These are phyloP conservation scores for Diaporthe nobilis DNA, from an alignment of 2,329 filamentous ascomycete species.

Conservation along the genomic window DNA sequence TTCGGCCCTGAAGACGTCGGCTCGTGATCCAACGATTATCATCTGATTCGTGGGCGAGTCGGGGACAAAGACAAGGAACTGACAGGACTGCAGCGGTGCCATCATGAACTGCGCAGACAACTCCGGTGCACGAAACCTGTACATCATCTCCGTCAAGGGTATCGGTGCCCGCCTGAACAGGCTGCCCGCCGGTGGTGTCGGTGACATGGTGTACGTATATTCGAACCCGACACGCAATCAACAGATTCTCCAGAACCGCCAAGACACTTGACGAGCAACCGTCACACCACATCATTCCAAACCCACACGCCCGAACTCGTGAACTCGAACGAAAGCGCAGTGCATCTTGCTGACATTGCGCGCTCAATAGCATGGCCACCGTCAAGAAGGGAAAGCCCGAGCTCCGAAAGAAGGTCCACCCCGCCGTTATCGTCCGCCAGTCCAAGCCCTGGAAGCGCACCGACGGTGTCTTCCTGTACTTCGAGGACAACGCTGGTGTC, in stretches of 20 bases:
- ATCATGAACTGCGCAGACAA: slow-evolving; percentile 99
- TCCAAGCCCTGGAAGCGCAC: slow-evolving; percentile 99
- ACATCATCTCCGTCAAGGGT: slow-evolving; percentile 99
- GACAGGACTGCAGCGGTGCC: slow-evolving; percentile 77
- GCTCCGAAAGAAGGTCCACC: slow-evolving; percentile 99
- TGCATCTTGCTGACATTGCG: slow-evolving; percentile 23
- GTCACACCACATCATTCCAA: background rate
- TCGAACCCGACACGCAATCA: slow-evolving; percentile 5
- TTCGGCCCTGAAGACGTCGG: slow-evolving; percentile 35
- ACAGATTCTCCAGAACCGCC: background rate
- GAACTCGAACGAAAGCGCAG: background rate
- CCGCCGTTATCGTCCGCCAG: slow-evolving; percentile 98
- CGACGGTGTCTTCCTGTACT: slow-evolving; percentile 99
- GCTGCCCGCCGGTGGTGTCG: slow-evolving; percentile 96
- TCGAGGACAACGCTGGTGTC: slow-evolving; percentile 99
- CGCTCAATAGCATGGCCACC: slow-evolving; percentile 81
- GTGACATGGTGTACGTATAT: slow-evolving; percentile 84
- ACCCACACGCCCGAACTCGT: background rate
- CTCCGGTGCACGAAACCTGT: slow-evolving; percentile 98
- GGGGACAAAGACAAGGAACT: slow-evolving; percentile 41
- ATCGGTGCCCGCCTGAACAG: slow-evolving; percentile 98
- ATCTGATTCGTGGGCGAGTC: slow-evolving; percentile 21
- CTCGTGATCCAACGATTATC: slow-evolving; percentile 36
- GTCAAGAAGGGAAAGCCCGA: slow-evolving; percentile 99
- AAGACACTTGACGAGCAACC: background rate